Base-by-base conservation (phyloP, 2,329 filamentous ascomycete genomes). In the Plectosphaerella cucumerina region DNA sequence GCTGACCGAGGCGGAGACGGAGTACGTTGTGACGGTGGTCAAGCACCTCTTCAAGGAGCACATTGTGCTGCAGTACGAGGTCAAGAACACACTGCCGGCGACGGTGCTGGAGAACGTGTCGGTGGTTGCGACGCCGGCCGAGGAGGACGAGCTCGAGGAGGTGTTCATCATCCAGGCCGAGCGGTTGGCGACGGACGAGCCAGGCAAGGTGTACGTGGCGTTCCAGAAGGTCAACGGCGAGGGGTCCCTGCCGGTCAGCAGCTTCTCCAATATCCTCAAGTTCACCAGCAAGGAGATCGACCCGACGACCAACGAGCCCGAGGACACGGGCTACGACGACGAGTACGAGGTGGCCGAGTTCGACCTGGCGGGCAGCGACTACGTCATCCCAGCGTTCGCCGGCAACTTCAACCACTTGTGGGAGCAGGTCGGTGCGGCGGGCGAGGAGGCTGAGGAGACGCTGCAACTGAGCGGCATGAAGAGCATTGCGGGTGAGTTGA, bases 1-100 rank as follows among this genome's bases (percentile, higher is more conserved):
- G 70, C 85, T 99, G 56, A 97, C 94, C 17, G 94, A 99, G 70
- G 90, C 90, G 49, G 94, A 97, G 72, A 97, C 93, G 18, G 94
- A 99, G 70, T 99, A 99, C 62, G 91, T 97, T 47, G 94, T 99
- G 54, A 85, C 82, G 34, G 86, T 94, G 20, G 82, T 97, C 70
- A 99, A 99, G 77, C 94, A 99, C 67, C 85, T 99, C 63, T 99
- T 97, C 85, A 96, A 96, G 74, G 90, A 96, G 67, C 90, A 97
- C 65, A 78, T 99, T 64, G 93, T 99, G 33, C 75, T 99, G 50
- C 94, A 99, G 66, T 99, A 94, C 70, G 90, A 97, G 66, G 85
- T 99, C 69, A 97, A 96, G 80, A 99, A 99, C 76, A 99, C 94
- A 3, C 79, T 99, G 11, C 87, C 90, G 12, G 90, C 92, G 54